Percentiles rank a stretch among this genome's conserved stretches.
Conservation (phyloP, 768 basidiomycete species). For the Auriscalpium vulgare region DNA sequence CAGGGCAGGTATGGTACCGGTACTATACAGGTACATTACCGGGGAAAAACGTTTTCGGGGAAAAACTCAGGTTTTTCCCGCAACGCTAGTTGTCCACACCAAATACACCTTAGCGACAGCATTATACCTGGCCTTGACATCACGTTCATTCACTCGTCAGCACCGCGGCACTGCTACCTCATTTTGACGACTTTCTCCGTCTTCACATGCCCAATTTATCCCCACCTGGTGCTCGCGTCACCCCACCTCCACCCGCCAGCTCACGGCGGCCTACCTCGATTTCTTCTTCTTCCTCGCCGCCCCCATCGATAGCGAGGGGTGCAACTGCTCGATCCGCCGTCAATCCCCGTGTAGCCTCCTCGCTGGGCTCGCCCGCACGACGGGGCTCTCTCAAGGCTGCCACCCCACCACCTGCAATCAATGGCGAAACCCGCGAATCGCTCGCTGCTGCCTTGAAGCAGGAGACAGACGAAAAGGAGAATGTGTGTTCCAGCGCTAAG, state of each 20-base stretch:
- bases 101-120: too few species aligned
- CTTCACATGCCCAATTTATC: neutral
- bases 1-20: too few species aligned
- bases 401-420: conserved; percentile 23
- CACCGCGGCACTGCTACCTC: too few species aligned
- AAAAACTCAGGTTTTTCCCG: too few species aligned
- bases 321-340: conserved; percentile 61
- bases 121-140: too few species aligned
- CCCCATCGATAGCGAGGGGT: conserved; percentile 39
- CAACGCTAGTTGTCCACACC: too few species aligned
- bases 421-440: conserved; percentile 45
- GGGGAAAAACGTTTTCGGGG: too few species aligned
- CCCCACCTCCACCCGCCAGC: conserved; percentile 32
- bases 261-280: conserved; percentile 37
- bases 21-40: too few species aligned
- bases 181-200: neutral
- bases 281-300: conserved; percentile 34
- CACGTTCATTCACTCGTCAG: too few species aligned
- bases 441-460: conserved; percentile 58
- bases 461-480: conserved; percentile 78
- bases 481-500: conserved; percentile 35
- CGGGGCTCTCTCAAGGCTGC: conserved; percentile 41
- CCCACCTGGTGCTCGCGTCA: conserved; percentile 13
- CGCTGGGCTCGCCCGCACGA: conserved; percentile 40
- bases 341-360: conserved; percentile 45